Base-by-base conservation (phyloP, 2,329 filamentous ascomycete genomes). In the Alternaria consortialis region DNA sequence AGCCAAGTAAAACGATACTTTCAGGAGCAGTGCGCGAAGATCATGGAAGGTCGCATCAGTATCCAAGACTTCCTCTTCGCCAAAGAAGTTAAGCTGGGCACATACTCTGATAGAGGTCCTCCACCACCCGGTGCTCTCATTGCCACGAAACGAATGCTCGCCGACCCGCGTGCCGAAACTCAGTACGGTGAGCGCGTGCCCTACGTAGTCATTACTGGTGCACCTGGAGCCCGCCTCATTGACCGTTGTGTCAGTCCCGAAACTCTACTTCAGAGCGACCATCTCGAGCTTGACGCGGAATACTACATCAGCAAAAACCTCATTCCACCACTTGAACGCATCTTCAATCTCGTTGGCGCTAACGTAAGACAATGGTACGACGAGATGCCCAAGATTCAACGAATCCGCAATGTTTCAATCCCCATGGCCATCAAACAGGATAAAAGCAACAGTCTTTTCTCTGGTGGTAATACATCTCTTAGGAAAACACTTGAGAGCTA, bases 291-390 rank as follows among this genome's bases (percentile, higher is more conserved):
- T 17, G 95, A 99, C 73, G 90, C 94, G 0, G 93, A 97, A 69
- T 99, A 99, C 80, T 99, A 99, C 81, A 98, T 99, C 72, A 88
- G 87, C 17, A 98, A 97, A 82, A 98, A 97, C 75, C 76, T 99
- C 8, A 96, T 99, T 51, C 95, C 95, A 6, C 95, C 95, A 0
- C 85, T 99, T 0, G 94, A 98, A 78, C 90, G 95, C 29, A 97
- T 99, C 66, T 97, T 99, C 82, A 97, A 95, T 73, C 89, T 99
- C 3, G 91, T 98, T 2, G 95, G 95, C 7, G 95, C 93, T 32
- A 97, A 95, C 75, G 91, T 98, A 0, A 84, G 91, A 17, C 86
- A 88, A 60, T 99, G 95, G 95, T 98, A 93, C 73, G 93, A 97
- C 65, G 93, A 97, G 79, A 96, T 98, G 93, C 94, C 94, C 46